Conservation (phyloP, 2,329 filamentous ascomycete genomes). For the Fusarium secorum region DNA sequence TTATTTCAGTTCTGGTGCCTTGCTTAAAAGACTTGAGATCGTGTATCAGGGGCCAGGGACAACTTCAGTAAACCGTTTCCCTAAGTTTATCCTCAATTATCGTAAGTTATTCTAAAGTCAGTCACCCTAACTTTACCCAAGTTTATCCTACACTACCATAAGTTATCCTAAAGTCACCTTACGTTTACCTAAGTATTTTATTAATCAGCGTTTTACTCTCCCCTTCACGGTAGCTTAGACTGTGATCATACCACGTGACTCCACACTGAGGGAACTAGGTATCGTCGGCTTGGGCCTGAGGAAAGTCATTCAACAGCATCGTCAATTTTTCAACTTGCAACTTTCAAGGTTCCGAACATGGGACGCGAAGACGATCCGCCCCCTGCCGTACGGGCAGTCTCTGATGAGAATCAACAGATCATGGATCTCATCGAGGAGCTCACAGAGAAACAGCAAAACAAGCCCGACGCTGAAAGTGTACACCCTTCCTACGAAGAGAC, state of each 20-base stretch:
- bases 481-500: too few relatives aligned
- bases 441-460: neutral
- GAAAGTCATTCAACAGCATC: neutral
- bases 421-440: neutral
- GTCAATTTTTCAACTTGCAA: neutral
- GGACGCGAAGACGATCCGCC: neutral
- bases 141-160: neutral
- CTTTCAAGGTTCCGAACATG: neutral
- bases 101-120: neutral
- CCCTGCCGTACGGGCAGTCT: neutral
- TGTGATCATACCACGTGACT: neutral
- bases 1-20: neutral
- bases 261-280: neutral
- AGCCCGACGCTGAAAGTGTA: too few relatives aligned
- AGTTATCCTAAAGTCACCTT: neutral
- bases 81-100: neutral
- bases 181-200: too few relatives aligned
- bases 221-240: neutral
- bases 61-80: neutral
- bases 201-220: too few relatives aligned
- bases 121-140: fast-evolving
- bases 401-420: neutral
- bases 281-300: neutral
- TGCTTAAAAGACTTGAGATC: neutral
- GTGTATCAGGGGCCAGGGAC: neutral